A percentile compares a stretch with the other conserved stretches of the same genome.
Conservation (phyloP, 306 rosid genomes). For the Medicago truncatula region DNA sequence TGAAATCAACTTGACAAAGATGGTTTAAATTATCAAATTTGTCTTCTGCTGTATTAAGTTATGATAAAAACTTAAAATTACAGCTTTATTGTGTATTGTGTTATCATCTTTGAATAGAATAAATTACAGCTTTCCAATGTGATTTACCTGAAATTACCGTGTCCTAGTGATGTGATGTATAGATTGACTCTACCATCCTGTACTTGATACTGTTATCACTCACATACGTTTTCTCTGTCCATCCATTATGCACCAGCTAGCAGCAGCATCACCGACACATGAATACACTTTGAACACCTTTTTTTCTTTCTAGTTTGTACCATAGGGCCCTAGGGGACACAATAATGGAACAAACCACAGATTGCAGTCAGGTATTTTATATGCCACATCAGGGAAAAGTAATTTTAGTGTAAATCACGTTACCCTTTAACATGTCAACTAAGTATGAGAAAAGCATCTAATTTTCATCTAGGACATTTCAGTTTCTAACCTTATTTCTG, state of each 20-base stretch:
- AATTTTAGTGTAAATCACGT: neutral
- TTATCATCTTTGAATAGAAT: conserved; percentile 7
- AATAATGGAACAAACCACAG: neutral
- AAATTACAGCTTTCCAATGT: neutral
- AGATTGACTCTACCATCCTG: neutral
- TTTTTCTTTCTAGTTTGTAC: neutral
- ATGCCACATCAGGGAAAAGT: neutral
- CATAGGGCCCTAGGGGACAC: neutral
- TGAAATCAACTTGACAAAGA: neutral
- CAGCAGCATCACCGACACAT: neutral
- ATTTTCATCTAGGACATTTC: too few relatives aligned
- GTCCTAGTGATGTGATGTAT: neutral
- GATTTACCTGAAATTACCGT: neutral
- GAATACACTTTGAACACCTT: neutral
- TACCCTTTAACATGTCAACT: neutral
- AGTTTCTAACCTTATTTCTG: too few relatives aligned
- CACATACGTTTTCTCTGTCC: conserved; percentile 1
- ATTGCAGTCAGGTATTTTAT: neutral
- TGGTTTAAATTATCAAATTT: conserved; percentile 3
- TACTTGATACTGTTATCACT: neutral
- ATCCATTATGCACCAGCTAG: neutral
- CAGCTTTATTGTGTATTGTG: neutral
- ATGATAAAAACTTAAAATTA: neutral
- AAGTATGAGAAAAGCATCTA: neutral
- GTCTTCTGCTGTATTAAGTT: neutral